A percentile compares a stretch with the other conserved stretches of the same genome.
phyloP scores from a whole-genome alignment of 192 early-diverging fungal genomes.

The Coemansia sp. region DNA sequence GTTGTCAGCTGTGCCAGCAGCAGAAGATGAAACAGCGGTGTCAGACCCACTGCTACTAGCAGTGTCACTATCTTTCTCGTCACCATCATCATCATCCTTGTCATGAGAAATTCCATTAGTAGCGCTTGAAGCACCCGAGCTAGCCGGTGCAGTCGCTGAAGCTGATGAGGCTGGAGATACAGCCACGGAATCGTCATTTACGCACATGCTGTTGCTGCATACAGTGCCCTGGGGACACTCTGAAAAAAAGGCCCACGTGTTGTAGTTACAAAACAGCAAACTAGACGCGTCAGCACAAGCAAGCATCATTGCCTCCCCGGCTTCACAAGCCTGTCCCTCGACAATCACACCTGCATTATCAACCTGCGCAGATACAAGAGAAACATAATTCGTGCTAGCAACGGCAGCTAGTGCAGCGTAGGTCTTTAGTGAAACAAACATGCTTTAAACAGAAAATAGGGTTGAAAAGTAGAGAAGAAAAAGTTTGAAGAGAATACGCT shows the following conservation, averaged over 20 bases:
- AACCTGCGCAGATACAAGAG: neutral
- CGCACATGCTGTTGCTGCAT: neutral
- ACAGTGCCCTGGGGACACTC: slow-evolving; percentile 1
- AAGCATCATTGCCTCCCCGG: neutral
- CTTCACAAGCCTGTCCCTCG: neutral
- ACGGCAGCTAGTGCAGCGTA: neutral
- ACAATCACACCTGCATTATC: neutral
- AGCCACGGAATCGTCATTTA: neutral
- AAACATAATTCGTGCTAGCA: neutral
- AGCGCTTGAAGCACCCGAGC: too few relatives aligned
- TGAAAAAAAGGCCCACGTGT: neutral
- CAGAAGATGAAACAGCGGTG: too few relatives aligned
- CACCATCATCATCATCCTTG: too few relatives aligned
- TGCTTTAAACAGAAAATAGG: neutral
- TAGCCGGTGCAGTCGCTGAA: too few relatives aligned
- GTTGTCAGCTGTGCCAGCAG: too few relatives aligned
- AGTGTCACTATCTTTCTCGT: too few relatives aligned
- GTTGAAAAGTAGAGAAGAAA: neutral
- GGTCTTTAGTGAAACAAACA: neutral
- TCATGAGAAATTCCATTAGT: neutral
- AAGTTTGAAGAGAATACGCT: neutral
- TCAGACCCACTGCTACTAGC: too few relatives aligned
- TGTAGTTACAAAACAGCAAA: neutral
- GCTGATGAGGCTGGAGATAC: neutral
- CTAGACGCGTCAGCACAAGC: slow-evolving; percentile 1